Percentiles rank a stretch among this genome's conserved stretches.
These are phyloP conservation scores for Phialocephala subalpina DNA, from an alignment of 2,329 filamentous ascomycete species.

Conservation along the genomic window DNA sequence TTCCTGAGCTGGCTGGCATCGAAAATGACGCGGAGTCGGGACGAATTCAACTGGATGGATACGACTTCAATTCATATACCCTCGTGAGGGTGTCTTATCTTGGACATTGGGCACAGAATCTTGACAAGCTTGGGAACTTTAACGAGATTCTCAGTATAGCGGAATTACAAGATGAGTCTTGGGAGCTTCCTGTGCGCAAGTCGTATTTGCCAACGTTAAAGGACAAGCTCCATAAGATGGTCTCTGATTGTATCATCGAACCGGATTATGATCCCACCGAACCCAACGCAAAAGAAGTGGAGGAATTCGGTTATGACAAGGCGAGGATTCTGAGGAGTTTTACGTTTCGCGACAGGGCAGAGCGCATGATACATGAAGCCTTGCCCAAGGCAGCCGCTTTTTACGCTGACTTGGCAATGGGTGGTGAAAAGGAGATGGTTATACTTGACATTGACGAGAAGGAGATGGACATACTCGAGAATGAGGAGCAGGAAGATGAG, in stretches of 20 bases:
- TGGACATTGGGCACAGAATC: conserved; percentile 14
- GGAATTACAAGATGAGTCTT: conserved; percentile 18
- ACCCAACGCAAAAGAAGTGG: conserved; percentile 15
- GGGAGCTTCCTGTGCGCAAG: conserved; percentile 18
- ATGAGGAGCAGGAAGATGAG: too few relatives aligned
- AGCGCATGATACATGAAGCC: conserved; percentile 5
- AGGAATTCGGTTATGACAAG: conserved; percentile 14
- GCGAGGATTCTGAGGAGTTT: conserved; percentile 9
- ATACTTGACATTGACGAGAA: too few relatives aligned
- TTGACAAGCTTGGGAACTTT: conserved; percentile 13
- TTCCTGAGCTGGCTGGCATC: conserved; percentile 5
- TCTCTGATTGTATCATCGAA: conserved; percentile 16
- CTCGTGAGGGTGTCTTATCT: conserved; percentile 18
- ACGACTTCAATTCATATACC: conserved; percentile 19
- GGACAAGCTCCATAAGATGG: conserved; percentile 11
- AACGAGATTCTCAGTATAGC: conserved; percentile 17
- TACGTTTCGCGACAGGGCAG: conserved; percentile 15
- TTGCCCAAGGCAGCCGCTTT: conserved; percentile 22
- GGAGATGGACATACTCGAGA: too few relatives aligned
- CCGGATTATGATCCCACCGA: conserved; percentile 14
- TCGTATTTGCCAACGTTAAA: conserved; percentile 16
- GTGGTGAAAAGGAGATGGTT: too few relatives aligned
- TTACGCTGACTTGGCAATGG: conserved; percentile 16
- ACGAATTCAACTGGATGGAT: conserved; percentile 13
- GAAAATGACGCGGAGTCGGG: conserved; percentile 7